These are phyloP conservation scores for Fraxinus platypoda DNA, from an alignment of 305 asterid genomes.

Conservation along the genomic window DNA sequence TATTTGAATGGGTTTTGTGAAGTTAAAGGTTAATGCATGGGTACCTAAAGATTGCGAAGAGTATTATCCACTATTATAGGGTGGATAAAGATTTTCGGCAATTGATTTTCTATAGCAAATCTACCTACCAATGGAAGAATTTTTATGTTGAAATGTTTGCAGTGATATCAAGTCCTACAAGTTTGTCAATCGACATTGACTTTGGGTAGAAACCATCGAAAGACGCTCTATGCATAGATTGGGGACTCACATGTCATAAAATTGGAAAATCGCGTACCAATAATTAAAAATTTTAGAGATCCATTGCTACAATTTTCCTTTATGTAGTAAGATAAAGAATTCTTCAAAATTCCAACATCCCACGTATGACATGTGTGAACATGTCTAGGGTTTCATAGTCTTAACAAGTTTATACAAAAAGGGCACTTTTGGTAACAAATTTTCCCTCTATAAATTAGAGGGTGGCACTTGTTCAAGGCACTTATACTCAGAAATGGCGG, in stretches of 20 bases:
- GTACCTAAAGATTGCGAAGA: not conserved
- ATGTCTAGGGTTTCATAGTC: constrained; percentile 1
- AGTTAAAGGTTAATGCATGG: not conserved
- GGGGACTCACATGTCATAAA: not conserved
- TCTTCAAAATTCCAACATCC: not conserved
- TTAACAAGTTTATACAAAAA: not conserved
- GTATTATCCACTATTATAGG: not conserved
- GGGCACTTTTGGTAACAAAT: not conserved
- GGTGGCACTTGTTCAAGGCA: not conserved
- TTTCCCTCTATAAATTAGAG: not conserved
- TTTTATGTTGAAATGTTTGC: not conserved
- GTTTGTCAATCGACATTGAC: not conserved
- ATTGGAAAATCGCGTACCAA: not conserved
- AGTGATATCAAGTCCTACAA: not conserved
- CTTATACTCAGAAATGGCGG: not conserved
- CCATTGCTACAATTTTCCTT: not conserved
- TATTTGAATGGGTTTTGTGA: not conserved
- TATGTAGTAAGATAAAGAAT: not conserved
- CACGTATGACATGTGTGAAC: not conserved
- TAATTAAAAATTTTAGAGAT: not conserved
- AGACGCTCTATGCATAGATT: not conserved
- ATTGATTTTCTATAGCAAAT: not conserved
- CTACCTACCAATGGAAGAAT: not conserved
- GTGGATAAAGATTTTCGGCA: not conserved
- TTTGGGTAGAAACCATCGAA: not conserved